These are phyloP conservation scores for Gracilaria domingensis DNA, from an alignment of 23 red algal genomes.

Conservation along the genomic window DNA sequence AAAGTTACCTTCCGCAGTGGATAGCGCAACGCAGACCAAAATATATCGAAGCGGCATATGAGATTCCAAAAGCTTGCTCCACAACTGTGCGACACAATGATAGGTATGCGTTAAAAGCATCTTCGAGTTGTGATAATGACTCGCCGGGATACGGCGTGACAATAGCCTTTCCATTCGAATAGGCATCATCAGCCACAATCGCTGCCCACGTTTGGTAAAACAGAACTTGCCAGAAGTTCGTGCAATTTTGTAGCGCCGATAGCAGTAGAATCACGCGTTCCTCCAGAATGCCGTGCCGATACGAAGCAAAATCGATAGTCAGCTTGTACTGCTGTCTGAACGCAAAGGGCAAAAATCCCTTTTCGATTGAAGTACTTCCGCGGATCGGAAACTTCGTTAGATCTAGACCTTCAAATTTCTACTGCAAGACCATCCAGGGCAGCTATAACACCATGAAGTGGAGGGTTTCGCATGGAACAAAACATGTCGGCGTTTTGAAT, in stretches of 20 bases:
- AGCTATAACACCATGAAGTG: background rate
- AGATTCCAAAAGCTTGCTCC: slow-evolving; percentile 56
- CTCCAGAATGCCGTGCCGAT: slow-evolving; percentile 26
- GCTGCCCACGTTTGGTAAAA: background rate
- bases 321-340: slow-evolving; percentile 47
- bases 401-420: background rate
- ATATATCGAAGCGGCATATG: slow-evolving; percentile 44
- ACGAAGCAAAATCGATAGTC: slow-evolving; percentile 48
- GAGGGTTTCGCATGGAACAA: background rate
- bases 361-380: slow-evolving; percentile 40
- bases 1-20: background rate
- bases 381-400: slow-evolving; percentile 21
- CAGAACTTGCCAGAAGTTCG: background rate
- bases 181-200: slow-evolving; percentile 33
- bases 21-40: slow-evolving; percentile 33
- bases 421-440: no score
- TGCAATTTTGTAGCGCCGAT: slow-evolving; percentile 11
- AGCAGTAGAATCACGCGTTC: slow-evolving; percentile 38
- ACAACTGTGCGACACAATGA: background rate
- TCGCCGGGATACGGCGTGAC: slow-evolving; percentile 4
- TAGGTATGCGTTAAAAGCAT: slow-evolving; percentile 33
- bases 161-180: slow-evolving; percentile 17
- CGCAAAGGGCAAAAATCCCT: slow-evolving; percentile 21
- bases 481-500: background rate
- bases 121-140: background rate